phyloP scores from a whole-genome alignment of 495 filamentous ascomycete species.

The Symbiotaphrina buchneri region DNA sequence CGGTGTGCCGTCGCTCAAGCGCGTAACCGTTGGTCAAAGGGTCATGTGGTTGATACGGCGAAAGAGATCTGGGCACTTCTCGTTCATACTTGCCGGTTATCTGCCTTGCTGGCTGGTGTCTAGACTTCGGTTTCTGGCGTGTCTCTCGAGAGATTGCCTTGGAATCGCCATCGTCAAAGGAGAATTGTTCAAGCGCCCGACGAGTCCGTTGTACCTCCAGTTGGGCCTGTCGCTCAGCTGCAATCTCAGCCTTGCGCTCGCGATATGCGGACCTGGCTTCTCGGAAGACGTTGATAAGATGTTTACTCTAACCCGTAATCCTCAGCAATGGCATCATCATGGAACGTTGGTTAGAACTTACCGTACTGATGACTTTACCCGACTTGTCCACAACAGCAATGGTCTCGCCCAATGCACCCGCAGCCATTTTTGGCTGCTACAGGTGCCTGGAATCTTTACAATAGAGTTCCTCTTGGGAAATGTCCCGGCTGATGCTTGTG shows the following conservation, averaged over 20 bases:
- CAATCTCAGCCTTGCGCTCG: conserved; percentile 58
- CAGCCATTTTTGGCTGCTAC: no score
- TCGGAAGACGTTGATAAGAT: conserved; percentile 66
- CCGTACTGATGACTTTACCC: conserved; percentile 78
- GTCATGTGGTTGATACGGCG: conserved; percentile 6
- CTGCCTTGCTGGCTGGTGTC: no score
- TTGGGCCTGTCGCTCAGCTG: conserved; percentile 37
- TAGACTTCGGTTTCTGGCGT: no score
- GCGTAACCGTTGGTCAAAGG: no score
- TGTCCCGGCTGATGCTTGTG: no score
- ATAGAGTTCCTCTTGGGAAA: no score
- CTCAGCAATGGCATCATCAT: no score
- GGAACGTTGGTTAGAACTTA: conserved; percentile 21
- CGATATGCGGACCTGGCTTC: conserved; percentile 71
- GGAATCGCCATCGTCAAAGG: conserved; percentile 23
- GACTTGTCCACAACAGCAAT: conserved; percentile 84
- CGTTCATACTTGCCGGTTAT: no score
- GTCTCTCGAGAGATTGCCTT: no score
- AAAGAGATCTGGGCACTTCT: conserved; percentile 10
- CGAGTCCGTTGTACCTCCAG: conserved; percentile 27
- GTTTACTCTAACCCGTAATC: conserved; percentile 44
- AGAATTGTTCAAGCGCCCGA: conserved; percentile 21
- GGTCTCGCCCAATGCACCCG: conserved; percentile 30
- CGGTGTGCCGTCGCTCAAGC: no score
- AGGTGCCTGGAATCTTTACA: no score